phyloP scores from a whole-genome alignment of 2,329 filamentous ascomycete genomes.

The Aspergillus versicolor region DNA sequence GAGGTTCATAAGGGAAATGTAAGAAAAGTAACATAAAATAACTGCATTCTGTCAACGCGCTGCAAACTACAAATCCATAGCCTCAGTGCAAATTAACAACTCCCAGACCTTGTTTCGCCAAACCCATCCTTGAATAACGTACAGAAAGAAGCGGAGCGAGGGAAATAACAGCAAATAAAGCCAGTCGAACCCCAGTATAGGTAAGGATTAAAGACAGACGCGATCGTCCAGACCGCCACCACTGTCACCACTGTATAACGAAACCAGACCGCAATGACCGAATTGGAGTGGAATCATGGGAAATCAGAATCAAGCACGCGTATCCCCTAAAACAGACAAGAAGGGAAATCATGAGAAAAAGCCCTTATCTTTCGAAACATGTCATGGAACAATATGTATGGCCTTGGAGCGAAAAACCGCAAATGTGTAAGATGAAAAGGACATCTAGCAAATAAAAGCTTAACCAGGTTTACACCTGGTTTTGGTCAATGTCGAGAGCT shows the following conservation, averaged over 20 bases:
- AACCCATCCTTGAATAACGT: conserved; percentile 29
- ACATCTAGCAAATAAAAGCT: neutral
- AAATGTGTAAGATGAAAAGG: neutral
- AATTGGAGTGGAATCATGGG: conserved; percentile 7
- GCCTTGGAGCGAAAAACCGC: neutral
- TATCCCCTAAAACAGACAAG: conserved; percentile 10
- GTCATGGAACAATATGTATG: conserved; percentile 29
- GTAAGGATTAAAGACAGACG: neutral
- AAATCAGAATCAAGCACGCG: neutral
- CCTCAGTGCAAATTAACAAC: conserved; percentile 24
- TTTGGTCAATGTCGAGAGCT: conserved; percentile 36
- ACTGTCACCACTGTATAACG: conserved; percentile 6
- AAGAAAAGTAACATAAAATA: conserved; percentile 1
- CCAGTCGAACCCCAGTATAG: conserved; percentile 14
- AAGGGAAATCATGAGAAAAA: conserved; percentile 16
- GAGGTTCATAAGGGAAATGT: neutral
- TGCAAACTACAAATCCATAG: conserved; percentile 20
- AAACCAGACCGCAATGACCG: conserved; percentile 6
- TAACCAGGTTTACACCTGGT: conserved; percentile 15
- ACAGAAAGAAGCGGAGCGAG: conserved; percentile 17
- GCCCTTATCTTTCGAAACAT: conserved; percentile 21
- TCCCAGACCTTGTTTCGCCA: conserved; percentile 33
- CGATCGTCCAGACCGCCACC: neutral
- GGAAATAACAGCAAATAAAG: conserved; percentile 17
- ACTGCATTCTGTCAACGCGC: conserved; percentile 24